Conservation (phyloP, 495 filamentous ascomycete genomes). For the Penicillium psychrofluorescens region DNA sequence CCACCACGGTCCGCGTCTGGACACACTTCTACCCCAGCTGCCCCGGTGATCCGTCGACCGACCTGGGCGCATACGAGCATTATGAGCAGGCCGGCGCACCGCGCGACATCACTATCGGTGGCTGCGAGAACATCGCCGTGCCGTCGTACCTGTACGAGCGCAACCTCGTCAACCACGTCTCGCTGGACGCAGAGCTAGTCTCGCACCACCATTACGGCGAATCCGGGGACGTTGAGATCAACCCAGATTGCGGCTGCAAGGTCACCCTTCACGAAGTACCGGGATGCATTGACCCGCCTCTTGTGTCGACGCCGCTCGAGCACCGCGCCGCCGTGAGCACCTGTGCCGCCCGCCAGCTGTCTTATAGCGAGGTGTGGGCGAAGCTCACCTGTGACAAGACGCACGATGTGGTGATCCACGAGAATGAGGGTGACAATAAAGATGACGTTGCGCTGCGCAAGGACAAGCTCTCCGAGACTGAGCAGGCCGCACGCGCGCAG, state of each 20-base stretch:
- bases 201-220: neutral
- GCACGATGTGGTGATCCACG: neutral
- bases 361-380: conserved; percentile 27
- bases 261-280: conserved; percentile 32
- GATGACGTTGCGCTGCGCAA: conserved; percentile 3
- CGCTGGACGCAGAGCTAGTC: conserved; percentile 24
- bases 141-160: conserved; percentile 18
- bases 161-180: conserved; percentile 22
- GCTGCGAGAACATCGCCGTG: conserved; percentile 25
- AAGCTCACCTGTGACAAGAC: conserved; percentile 20
- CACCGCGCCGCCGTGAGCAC: conserved; percentile 18
- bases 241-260: conserved; percentile 18
- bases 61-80: conserved; percentile 20
- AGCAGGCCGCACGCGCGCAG: conserved; percentile 10
- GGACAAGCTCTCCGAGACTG: conserved; percentile 3
- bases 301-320: conserved; percentile 17
- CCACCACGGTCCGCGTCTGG: conserved; percentile 21
- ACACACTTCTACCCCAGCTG: conserved; percentile 33
- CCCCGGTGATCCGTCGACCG: conserved; percentile 16
- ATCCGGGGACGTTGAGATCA: conserved; percentile 5
- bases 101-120: conserved; percentile 16
- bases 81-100: conserved; percentile 18
- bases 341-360: conserved; percentile 19
- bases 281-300: conserved; percentile 25
- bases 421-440: conserved; percentile 5